Conservation (phyloP, 2,329 filamentous ascomycete species). For the Phyllosticta citriasiana region DNA sequence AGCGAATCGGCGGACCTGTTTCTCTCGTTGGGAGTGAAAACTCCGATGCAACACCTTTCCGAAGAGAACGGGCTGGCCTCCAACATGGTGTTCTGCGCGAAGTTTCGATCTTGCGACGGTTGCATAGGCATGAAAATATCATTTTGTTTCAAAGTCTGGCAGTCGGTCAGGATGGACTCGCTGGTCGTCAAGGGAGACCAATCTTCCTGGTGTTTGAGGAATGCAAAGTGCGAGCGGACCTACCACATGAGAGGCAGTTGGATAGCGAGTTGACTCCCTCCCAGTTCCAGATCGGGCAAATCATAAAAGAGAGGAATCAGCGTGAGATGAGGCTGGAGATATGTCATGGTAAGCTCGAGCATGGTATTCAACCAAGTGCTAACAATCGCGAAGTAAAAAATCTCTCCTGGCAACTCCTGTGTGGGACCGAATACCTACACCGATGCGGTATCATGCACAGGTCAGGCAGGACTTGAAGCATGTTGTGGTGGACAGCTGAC, state of each 20-base stretch:
- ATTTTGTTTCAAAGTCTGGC: constrained; percentile 27
- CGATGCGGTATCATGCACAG: constrained; percentile 26
- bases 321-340: constrained; percentile 23
- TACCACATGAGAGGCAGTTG: constrained; percentile 21
- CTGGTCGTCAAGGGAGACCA: constrained; percentile 1
- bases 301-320: constrained; percentile 21
- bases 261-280: background rate
- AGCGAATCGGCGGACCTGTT: background rate
- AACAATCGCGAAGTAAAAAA: constrained; percentile 19
- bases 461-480: background rate
- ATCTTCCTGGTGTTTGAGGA: constrained; percentile 31
- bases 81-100: constrained; percentile 21
- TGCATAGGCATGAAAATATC: constrained; percentile 23
- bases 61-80: constrained; percentile 7
- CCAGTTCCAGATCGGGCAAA: constrained; percentile 14
- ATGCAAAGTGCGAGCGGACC: constrained; percentile 12
- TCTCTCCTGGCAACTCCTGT: constrained; percentile 27
- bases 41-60: too few species aligned
- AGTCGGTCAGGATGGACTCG: constrained; percentile 20
- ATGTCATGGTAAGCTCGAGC: constrained; percentile 19
- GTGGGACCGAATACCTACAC: constrained; percentile 29
- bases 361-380: background rate
- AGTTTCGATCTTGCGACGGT: constrained; percentile 26
- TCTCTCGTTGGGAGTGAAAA: too few species aligned
- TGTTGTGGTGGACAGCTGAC: constrained; percentile 11